Conservation (phyloP, 1,284 basidiomycete genomes). For the Fomitopsis schrenkii region DNA sequence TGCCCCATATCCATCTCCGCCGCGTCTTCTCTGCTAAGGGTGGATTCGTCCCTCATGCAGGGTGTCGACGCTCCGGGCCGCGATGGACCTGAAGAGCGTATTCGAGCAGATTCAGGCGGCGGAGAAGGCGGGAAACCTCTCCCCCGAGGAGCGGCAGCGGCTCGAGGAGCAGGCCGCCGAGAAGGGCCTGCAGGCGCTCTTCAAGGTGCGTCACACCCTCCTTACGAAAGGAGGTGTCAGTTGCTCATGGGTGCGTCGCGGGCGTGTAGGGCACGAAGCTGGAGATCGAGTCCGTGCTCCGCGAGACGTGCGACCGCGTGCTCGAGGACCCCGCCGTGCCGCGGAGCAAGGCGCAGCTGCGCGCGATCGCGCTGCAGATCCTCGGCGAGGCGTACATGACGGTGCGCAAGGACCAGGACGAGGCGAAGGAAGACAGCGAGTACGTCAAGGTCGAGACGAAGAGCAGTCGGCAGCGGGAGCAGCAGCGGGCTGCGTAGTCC, state of each 20-base stretch:
- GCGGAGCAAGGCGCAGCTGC: constrained; percentile 62
- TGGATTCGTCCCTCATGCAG: constrained; percentile 34
- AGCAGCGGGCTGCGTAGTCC: constrained; percentile 14
- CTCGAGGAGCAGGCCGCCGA: constrained; percentile 96
- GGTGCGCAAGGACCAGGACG: constrained; percentile 67
- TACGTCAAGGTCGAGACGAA: constrained; percentile 84
- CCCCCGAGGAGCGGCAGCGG: constrained; percentile 82
- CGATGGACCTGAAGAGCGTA: constrained; percentile 90
- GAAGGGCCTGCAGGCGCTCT: constrained; percentile 90
- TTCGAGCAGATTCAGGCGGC: constrained; percentile 96
- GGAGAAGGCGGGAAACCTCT: constrained; percentile 83
- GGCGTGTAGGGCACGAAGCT: constrained; percentile 80
- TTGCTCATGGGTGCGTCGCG: background rate
- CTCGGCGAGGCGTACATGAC: constrained; percentile 73
- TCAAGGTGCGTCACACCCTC: constrained; percentile 60
- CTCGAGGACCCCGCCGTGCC: constrained; percentile 55
- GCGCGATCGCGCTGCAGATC: constrained; percentile 81
- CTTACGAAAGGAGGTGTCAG: background rate
- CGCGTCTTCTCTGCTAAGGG: constrained; percentile 1
- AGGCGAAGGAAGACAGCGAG: constrained; percentile 58
- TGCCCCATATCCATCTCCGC: constrained; percentile 10
- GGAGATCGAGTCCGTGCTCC: constrained; percentile 90
- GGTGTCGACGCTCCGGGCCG: constrained; percentile 84
- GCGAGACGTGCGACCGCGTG: constrained; percentile 90
- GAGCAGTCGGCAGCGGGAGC: constrained; percentile 39